Base-by-base conservation (phyloP, 192 early-diverging fungal species). In the Linderina pennispora region DNA sequence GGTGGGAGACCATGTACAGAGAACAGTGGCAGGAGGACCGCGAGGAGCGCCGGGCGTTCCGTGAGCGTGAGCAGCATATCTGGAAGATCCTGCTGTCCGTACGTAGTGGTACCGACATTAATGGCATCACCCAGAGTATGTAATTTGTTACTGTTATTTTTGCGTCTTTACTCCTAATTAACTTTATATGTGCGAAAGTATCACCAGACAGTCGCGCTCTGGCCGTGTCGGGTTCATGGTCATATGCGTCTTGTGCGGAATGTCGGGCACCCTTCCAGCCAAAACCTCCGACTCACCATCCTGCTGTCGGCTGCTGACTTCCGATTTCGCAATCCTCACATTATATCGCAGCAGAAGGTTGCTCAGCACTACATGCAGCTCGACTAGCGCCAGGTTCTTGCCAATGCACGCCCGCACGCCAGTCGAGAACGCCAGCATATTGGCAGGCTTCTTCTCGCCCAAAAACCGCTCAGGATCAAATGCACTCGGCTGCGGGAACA, bases 401-500 rank as follows among this genome's bases (percentile, higher is more conserved):
- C 75, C 75, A 31, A 75, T 33, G 14, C 77, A 79, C 3, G 71
- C 61, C 4, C 76, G 70, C 20, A 67, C 65, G n/a, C 77, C 77
- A 3, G 50, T 62, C 0, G 77, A 69, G 38, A 79, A 79, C 15
- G 70, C 55, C 36, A 77, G 9, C 54, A 65, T 15, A 36, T 54
- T 64, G 2, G 48, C 46, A 16, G 23, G 16, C 8, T 22, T 41
- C 20, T 53, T 46, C 2, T 24, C 14, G 1, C 23, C 31, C 58
- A 76, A 11, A 21, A 76, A 76, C 32, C 74, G 46, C 8, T 72
- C 68, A 2, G 74, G 74, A n/a, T 63, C 34, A 44, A 76, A 76
- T 6, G 23, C 2, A 0, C 19, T 7, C 0, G 67, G 68, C 1
- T 33, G 18, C 0, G 18, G 20, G 36, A 62, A 76, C 7, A 18